These are phyloP conservation scores for Populus simonii DNA, from an alignment of 345 rosid genomes.

Conservation along the genomic window DNA sequence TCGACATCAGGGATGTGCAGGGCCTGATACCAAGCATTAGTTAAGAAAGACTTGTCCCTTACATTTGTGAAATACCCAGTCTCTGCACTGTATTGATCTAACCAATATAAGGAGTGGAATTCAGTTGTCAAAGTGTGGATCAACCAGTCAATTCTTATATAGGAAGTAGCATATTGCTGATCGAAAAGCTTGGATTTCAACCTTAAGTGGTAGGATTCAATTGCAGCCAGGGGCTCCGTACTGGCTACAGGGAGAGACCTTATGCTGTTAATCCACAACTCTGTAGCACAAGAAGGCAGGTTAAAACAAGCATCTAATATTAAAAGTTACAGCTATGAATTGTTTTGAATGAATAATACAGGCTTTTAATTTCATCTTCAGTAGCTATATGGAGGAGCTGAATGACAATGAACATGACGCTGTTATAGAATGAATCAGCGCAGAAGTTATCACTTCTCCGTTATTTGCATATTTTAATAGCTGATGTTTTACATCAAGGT, in stretches of 20 bases:
- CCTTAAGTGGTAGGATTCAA: conserved; percentile 48
- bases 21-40: conserved; percentile 49
- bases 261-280: conserved; percentile 36
- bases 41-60: conserved; percentile 35
- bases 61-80: conserved; percentile 41
- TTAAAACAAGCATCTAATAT: background rate
- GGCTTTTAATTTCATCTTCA: background rate
- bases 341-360: background rate
- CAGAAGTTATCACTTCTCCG: background rate
- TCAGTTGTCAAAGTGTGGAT: conserved; percentile 44
- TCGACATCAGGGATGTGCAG: conserved; percentile 37
- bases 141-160: conserved; percentile 51
- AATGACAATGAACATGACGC: background rate
- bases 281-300: conserved; percentile 29
- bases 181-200: conserved; percentile 41
- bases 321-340: background rate
- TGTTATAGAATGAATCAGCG: background rate
- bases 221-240: conserved; percentile 47
- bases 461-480: background rate
- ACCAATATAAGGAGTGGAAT: conserved; percentile 49
- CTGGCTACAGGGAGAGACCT: conserved; percentile 42
- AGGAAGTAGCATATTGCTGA: conserved; percentile 28
- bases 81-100: conserved; percentile 36
- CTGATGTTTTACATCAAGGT: background rate
- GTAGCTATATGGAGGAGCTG: background rate